Evolutionary conservation across 75 land plant species (phyloP), one percentile per base, ranked within the genome.

Genomic region (Azolla pinnata): DNA sequence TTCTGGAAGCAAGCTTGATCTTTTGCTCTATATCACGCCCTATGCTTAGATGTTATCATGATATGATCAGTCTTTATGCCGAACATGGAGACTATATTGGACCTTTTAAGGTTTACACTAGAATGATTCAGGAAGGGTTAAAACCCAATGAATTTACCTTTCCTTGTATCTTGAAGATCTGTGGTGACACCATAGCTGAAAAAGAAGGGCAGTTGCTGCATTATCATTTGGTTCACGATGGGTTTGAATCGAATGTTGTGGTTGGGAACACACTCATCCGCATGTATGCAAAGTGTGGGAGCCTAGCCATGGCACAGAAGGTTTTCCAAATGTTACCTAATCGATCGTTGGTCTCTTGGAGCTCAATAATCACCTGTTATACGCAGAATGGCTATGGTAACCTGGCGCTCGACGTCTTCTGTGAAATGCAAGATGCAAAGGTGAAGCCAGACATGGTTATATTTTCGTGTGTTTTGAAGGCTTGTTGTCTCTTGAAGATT

Each of bases 261-360:
- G 21, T 59, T 38, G 48, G 33, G 46, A 59, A 59, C 23, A 29
- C 68, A 26, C 52, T 66, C 26, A 18, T 66, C 20, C 49, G 46
- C 48, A 40, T 66, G 65, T 66, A 66, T 59, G 31, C 25, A 9
- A 66, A 59, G 31, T 66, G 68, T 45, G 42, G 29, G 24, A 28
- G 40, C 34, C 40, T 67, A 25, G 40, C 20, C 19, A 29, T 34
- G 31, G 73, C 74, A 29, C 42, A 32, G 4, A 23, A 40, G 21
- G 29, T 67, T 10, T 71, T 71, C 24, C 30, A 58, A 31, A 32
- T 32, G 54, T 35, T 67, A 63, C 19, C 71, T n/a, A 57, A 66
- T 20, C 34, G 29, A 23, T 59, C 70, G 35, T 19, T 57, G 47
- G 62, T 59, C 16, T 68, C 74, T 9, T 71, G 74, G 74, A 71